These are phyloP conservation scores for Phytopythium cucurbitacearum DNA, from an alignment of 352 stramenopile species.

Conservation along the genomic window DNA sequence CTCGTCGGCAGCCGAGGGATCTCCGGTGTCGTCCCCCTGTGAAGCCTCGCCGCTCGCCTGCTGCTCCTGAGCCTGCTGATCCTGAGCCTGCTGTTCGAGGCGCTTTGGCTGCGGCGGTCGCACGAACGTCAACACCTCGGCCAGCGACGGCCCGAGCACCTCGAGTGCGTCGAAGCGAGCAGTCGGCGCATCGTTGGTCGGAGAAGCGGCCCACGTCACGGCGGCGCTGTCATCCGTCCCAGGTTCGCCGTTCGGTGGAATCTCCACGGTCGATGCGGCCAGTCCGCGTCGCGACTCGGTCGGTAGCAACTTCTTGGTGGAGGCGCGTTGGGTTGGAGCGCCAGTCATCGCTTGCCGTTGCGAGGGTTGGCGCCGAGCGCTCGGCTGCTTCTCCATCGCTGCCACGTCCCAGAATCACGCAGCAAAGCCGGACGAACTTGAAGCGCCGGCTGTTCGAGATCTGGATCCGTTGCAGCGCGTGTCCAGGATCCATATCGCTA, in stretches of 20 bases:
- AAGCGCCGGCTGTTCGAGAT: too few species aligned
- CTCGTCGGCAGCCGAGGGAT: conserved; percentile 4
- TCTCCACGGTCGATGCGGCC: too few species aligned
- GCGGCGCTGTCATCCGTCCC: too few species aligned
- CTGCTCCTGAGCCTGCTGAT: conserved; percentile 16
- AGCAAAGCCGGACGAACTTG: too few species aligned
- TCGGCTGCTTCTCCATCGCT: too few species aligned
- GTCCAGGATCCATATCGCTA: too few species aligned
- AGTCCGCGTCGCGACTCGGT: not conserved
- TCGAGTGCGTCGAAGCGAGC: conserved; percentile 37
- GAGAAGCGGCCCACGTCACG: not conserved
- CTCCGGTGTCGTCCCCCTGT: conserved; percentile 10
- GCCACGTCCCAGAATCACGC: too few species aligned
- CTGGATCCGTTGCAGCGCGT: too few species aligned
- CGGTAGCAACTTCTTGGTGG: not conserved
- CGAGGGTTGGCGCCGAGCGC: too few species aligned
- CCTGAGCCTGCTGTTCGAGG: conserved; percentile 14
- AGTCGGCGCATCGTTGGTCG: not conserved
- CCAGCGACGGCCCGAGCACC: conserved; percentile 41
- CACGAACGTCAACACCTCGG: conserved; percentile 42
- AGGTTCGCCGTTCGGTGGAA: too few species aligned
- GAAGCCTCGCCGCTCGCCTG: conserved; percentile 24
- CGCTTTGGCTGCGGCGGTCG: conserved; percentile 26
- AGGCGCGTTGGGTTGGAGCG: too few species aligned
- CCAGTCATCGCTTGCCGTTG: too few species aligned